Conservation (phyloP, 768 basidiomycete genomes). For the Dentipellis fragilis region DNA sequence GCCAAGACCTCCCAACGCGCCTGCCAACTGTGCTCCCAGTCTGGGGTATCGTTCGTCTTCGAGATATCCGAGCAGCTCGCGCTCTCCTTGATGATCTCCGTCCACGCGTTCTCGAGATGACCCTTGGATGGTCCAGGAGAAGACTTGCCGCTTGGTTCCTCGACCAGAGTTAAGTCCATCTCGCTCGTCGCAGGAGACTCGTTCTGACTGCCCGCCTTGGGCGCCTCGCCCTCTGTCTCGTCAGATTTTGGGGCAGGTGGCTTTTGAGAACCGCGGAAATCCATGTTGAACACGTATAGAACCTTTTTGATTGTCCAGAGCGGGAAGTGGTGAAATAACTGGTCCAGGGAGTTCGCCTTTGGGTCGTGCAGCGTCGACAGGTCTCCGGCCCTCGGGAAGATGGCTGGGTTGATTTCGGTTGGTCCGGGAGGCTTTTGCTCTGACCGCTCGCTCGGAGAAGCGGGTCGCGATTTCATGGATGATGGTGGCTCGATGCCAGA, state of each 20-base stretch:
- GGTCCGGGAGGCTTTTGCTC: background rate
- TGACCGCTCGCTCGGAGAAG: background rate
- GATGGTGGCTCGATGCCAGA: slow-evolving; percentile 2
- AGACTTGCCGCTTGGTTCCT: background rate
- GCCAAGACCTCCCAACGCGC: slow-evolving; percentile 15
- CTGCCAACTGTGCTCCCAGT: slow-evolving; percentile 11
- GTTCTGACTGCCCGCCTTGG: background rate
- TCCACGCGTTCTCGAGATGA: background rate
- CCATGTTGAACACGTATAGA: slow-evolving; percentile 54
- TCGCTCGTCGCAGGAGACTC: background rate
- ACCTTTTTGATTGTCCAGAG: slow-evolving; percentile 61
- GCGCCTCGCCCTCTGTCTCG: background rate
- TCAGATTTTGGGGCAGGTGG: background rate
- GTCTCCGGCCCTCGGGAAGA: slow-evolving; percentile 57
- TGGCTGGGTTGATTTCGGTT: slow-evolving; percentile 18
- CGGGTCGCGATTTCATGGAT: background rate
- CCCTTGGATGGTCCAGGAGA: background rate
- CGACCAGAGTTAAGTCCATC: background rate
- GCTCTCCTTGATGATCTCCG: no score
- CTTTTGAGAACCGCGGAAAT: background rate
- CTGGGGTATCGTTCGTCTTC: background rate
- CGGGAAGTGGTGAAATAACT: slow-evolving; percentile 44
- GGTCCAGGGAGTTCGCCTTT: slow-evolving; percentile 46
- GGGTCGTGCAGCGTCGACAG: slow-evolving; percentile 48
- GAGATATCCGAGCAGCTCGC: background rate